phyloP scores from a whole-genome alignment of 768 basidiomycete species.

The Clitopilus hobsonii region DNA sequence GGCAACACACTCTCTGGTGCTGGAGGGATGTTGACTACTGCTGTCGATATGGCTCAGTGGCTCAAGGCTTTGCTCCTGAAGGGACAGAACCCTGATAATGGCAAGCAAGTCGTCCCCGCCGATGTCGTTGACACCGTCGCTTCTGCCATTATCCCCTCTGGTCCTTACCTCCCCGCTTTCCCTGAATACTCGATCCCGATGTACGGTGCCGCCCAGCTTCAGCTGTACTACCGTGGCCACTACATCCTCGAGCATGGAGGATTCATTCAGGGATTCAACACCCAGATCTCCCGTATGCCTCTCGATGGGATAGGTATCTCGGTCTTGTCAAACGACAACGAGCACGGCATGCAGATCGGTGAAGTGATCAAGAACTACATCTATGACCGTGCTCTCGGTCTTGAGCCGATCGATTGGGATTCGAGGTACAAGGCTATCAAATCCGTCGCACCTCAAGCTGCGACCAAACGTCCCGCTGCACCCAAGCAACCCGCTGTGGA shows the following conservation, averaged over 20 bases:
- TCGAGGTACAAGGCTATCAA: slow-evolving; percentile 10
- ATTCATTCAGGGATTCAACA: slow-evolving; percentile 12
- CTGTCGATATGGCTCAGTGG: slow-evolving; percentile 23
- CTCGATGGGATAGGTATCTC: slow-evolving; percentile 19
- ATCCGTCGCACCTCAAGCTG: slow-evolving; percentile 1
- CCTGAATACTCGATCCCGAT: slow-evolving; percentile 18
- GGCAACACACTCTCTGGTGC: slow-evolving; percentile 20
- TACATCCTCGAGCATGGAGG: neutral
- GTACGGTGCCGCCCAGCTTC: slow-evolving; percentile 17
- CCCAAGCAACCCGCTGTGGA: slow-evolving; percentile 3
- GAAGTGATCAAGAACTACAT: slow-evolving; percentile 18
- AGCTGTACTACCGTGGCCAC: slow-evolving; percentile 1
- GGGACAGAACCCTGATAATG: slow-evolving; percentile 17
- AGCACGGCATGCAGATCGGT: slow-evolving; percentile 13
- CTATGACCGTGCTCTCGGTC: slow-evolving; percentile 17
- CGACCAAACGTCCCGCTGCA: slow-evolving; percentile 6
- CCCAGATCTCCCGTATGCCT: slow-evolving; percentile 10
- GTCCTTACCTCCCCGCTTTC: slow-evolving; percentile 6
- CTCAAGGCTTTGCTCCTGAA: slow-evolving; percentile 21
- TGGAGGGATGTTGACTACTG: slow-evolving; percentile 24
- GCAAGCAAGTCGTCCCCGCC: slow-evolving; percentile 18
- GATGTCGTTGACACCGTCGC: slow-evolving; percentile 17
- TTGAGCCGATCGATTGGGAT: slow-evolving; percentile 20
- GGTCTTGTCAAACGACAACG: slow-evolving; percentile 21
- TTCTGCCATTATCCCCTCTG: slow-evolving; percentile 12